phyloP scores from a whole-genome alignment of 106 monocot genomes.

The Alisma plantagoaquatica region DNA sequence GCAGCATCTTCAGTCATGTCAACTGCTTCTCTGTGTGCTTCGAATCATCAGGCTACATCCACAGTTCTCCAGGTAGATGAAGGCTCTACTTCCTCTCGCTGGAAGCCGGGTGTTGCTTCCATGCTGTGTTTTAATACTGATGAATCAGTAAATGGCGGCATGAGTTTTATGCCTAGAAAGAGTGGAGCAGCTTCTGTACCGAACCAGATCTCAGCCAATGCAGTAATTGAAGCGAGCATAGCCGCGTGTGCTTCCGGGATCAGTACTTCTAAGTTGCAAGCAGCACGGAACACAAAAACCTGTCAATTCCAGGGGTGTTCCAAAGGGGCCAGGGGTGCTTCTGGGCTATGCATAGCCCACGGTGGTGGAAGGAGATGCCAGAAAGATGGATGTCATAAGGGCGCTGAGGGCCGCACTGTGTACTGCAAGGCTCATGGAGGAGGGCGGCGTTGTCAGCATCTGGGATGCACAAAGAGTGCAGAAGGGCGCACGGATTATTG shows the following conservation, averaged over 20 bases:
- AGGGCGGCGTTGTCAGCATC: constrained; percentile 30
- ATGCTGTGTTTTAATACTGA: background rate
- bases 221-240: background rate
- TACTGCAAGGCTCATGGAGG: constrained; percentile 61
- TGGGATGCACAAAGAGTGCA: constrained; percentile 55
- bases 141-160: background rate
- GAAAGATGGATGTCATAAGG: constrained; percentile 39
- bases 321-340: constrained; percentile 53
- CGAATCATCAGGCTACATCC: constrained; percentile 1
- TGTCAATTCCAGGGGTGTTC: constrained; percentile 36
- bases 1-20: constrained; percentile 8
- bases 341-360: too few species aligned
- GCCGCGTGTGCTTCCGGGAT: constrained; percentile 12
- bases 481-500: constrained; percentile 50
- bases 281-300: constrained; percentile 16
- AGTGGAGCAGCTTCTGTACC: constrained; percentile 9
- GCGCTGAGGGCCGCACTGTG: constrained; percentile 46
- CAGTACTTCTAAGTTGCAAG: background rate
- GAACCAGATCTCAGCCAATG: background rate
- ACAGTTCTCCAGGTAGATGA: constrained; percentile 2
- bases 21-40: constrained; percentile 5
- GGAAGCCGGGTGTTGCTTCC: constrained; percentile 7
- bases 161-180: background rate
- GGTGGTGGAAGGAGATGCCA: constrained; percentile 46
- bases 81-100: constrained; percentile 19